Conservation (phyloP, 2,329 filamentous ascomycete species). For the Dactylellina leptospora region DNA sequence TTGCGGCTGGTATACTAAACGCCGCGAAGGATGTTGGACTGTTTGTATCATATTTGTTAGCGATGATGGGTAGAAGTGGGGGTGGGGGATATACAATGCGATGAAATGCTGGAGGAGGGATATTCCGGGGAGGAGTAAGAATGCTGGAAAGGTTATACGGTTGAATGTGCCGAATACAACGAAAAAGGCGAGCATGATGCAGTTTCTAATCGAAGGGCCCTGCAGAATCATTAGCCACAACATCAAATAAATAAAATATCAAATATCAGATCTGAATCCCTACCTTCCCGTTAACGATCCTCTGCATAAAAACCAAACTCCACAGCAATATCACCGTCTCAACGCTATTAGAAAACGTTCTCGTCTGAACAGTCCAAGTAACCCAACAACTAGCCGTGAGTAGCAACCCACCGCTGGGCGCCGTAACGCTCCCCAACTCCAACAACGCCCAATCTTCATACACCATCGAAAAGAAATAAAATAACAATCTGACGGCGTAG, state of each 20-base stretch:
- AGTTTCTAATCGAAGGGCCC: slow-evolving; percentile 59
- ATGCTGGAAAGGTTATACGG: slow-evolving; percentile 95
- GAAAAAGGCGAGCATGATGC: slow-evolving; percentile 79
- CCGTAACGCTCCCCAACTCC: slow-evolving; percentile 79
- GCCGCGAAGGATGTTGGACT: slow-evolving; percentile 62
- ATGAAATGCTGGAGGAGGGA: slow-evolving; percentile 85
- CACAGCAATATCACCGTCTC: slow-evolving; percentile 93
- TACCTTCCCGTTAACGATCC: slow-evolving; percentile 82
- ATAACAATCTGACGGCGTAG: slow-evolving; percentile 84
- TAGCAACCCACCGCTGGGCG: slow-evolving; percentile 77
- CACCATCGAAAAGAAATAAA: slow-evolving; percentile 96
- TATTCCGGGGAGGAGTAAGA: slow-evolving; percentile 82
- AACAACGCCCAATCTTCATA: slow-evolving; percentile 97
- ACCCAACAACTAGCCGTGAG: slow-evolving; percentile 96
- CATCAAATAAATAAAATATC: background rate
- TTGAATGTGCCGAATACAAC: slow-evolving; percentile 91
- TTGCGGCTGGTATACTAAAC: slow-evolving; percentile 64
- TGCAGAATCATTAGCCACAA: slow-evolving; percentile 24
- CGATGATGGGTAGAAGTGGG: slow-evolving; percentile 58
- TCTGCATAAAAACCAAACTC: slow-evolving; percentile 89
- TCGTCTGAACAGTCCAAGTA: slow-evolving; percentile 97
- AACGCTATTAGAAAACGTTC: slow-evolving; percentile 97
- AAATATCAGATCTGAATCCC: background rate
- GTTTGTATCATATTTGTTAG: slow-evolving; percentile 56
- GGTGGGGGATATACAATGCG: slow-evolving; percentile 69